Evolutionary conservation across 768 basidiomycete species (phyloP).

Genomic region (Kwoniella sp.): DNA sequence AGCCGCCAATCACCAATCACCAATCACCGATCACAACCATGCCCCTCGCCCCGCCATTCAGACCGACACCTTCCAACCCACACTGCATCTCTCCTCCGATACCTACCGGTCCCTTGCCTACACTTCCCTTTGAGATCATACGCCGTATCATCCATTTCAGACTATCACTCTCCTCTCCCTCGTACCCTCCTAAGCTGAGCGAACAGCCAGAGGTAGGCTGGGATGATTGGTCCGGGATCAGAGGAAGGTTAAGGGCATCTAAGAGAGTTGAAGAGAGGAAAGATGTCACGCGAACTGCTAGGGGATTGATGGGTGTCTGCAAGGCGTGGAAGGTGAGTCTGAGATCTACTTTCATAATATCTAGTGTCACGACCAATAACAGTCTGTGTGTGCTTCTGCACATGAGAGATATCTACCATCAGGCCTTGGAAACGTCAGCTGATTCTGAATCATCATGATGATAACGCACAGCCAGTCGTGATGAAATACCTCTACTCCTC

Average conservation of each 20-base stretch:
- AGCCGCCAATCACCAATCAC: too few relatives aligned
- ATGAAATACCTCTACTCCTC: slow-evolving; percentile 41
- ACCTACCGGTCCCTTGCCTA: slow-evolving; percentile 6
- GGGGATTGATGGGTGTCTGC: slow-evolving; percentile 44
- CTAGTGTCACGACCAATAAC: too few relatives aligned
- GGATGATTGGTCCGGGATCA: slow-evolving; percentile 31
- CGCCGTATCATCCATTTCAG: slow-evolving; percentile 40
- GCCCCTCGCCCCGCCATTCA: slow-evolving; percentile 16
- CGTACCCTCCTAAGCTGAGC: not conserved
- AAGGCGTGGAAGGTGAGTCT: slow-evolving; percentile 48
- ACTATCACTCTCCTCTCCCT: slow-evolving; percentile 24
- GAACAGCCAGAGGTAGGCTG: slow-evolving; percentile 9
- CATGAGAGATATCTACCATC: too few relatives aligned
- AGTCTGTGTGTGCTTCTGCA: too few relatives aligned
- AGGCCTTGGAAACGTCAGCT: too few relatives aligned
- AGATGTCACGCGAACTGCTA: slow-evolving; percentile 28
- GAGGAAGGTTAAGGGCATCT: slow-evolving; percentile 8
- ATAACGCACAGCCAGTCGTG: slow-evolving; percentile 33
- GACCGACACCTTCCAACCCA: not conserved
- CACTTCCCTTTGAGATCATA: slow-evolving; percentile 42
- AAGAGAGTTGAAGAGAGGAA: slow-evolving; percentile 23
- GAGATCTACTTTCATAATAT: too few relatives aligned
- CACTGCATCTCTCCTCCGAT: slow-evolving; percentile 12
- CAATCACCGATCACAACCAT: not conserved
- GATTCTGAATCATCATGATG: too few relatives aligned